These are phyloP conservation scores for Tolypocladium nubicola DNA, from an alignment of 2,329 filamentous ascomycete species.

Conservation along the genomic window DNA sequence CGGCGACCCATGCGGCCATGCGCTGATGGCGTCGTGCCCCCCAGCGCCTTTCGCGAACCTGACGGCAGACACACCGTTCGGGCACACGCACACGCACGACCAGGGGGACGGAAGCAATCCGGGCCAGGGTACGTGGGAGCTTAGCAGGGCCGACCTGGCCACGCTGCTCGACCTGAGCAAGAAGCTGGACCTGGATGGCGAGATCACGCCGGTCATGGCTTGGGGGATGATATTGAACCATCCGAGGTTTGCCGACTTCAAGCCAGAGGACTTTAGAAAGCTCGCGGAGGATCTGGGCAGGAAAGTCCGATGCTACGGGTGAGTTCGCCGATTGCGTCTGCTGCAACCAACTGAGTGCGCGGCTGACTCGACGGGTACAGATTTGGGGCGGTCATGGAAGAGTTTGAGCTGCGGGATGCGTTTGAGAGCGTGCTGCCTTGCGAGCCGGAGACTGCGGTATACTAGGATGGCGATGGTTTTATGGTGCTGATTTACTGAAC, in stretches of 20 bases:
- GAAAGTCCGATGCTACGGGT: constrained; percentile 92
- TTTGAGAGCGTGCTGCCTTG: constrained; percentile 48
- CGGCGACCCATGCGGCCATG: constrained; percentile 71
- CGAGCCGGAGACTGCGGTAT: constrained; percentile 5
- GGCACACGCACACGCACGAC: constrained; percentile 27
- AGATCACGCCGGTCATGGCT: constrained; percentile 93
- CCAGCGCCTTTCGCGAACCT: constrained; percentile 50
- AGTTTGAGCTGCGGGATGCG: constrained; percentile 66
- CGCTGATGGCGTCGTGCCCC: constrained; percentile 85
- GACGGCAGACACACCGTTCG: constrained; percentile 41
- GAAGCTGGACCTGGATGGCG: constrained; percentile 72
- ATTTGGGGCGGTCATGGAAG: constrained; percentile 54
- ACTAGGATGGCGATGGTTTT: neutral
- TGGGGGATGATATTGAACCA: constrained; percentile 74
- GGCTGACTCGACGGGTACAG: constrained; percentile 19
- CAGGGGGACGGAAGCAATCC: constrained; percentile 18
- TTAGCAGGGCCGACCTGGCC: constrained; percentile 64
- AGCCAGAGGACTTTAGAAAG: constrained; percentile 55
- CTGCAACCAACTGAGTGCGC: neutral
- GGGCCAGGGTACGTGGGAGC: constrained; percentile 66
- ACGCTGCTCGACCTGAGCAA: constrained; percentile 79
- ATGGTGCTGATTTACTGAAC: neutral
- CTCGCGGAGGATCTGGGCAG: constrained; percentile 63
- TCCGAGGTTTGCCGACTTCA: constrained; percentile 56
- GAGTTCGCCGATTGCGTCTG: constrained; percentile 25